A percentile compares a stretch with the other conserved stretches of the same genome.
Conservation (phyloP, 2,329 filamentous ascomycete genomes). For the Colletotrichum sp. region DNA sequence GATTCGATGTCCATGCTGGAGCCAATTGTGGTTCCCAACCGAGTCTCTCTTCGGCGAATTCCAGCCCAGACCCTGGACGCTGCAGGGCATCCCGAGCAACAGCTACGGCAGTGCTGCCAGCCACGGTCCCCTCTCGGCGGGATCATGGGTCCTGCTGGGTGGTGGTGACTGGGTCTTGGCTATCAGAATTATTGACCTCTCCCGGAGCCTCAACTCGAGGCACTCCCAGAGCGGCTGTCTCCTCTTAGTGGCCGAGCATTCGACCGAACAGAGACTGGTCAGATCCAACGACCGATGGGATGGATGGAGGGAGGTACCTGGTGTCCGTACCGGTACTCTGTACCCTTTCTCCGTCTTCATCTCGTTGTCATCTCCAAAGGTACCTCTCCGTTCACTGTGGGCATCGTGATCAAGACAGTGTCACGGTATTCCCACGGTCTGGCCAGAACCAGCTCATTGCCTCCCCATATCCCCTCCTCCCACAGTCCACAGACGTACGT, state of each 20-base stretch:
- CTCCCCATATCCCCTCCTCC: background rate
- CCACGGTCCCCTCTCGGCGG: background rate
- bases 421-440: constrained; percentile 1
- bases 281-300: background rate
- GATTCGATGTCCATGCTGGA: background rate
- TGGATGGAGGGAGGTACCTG: background rate
- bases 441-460: background rate
- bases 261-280: constrained; percentile 7
- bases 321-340: background rate
- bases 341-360: background rate
- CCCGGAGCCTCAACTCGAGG: background rate
- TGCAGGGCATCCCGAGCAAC: constrained; percentile 1
- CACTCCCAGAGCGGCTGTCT: background rate
- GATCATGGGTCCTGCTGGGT: background rate
- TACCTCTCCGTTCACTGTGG: background rate
- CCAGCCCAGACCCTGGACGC: background rate
- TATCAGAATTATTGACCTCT: background rate
- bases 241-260: constrained; percentile 21
- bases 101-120: background rate
- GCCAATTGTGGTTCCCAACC: background rate
- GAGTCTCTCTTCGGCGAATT: background rate
- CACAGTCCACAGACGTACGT: constrained; percentile 10
- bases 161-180: background rate
- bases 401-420: background rate
- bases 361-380: background rate